Base-by-base conservation (phyloP, 306 rosid species). In the Prunus padus region DNA sequence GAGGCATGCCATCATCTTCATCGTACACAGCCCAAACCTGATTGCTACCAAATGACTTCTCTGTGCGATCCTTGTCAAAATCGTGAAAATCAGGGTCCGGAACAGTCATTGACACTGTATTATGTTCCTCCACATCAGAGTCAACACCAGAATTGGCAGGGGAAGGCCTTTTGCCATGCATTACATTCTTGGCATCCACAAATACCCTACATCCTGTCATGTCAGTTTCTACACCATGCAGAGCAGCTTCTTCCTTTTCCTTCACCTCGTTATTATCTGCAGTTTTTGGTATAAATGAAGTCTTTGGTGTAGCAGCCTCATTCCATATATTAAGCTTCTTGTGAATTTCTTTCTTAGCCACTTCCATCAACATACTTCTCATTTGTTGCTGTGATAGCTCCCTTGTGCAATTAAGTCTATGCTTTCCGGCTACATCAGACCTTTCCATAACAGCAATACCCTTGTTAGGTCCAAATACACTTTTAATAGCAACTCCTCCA, bases 1-100 rank as follows among this genome's bases (percentile, higher is more conserved):
- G 96, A 2, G 98, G 98, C 98, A 94, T 94, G 68, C 95, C 97
- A 76, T 94, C 98, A 46, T 94, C 98, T 8, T 87, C 88, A 65
- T 91, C 97, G 76, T 94, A 94, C 40, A 73, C 90, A 67, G 96
- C 97, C 96, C 98, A 94, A 20, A 89, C 90, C 86, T 94, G 95
- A 85, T 88, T 88, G 79, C 65, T 81, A 46, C 85, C 82, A 67
- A 94, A 91, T 75, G 97, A 77, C 5, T 82, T 87, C 81, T 87
- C 97, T 12, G 85, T 67, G n/a, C 98, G 98, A 80, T 94, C 90
- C 76, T 73, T 65, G 70, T 94, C 96, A 54, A 94, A 94, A 87
- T 94, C 91, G 81, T 90, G 91, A 80, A 94, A 94, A 80, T 94
- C 97, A 25, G 98, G 93, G 72, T 94, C 98, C 55, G 86, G 87